A percentile compares a stretch with the other conserved stretches of the same genome.
Evolutionary conservation across 768 basidiomycete species (phyloP).

Genomic region (Coprinellus aureogranulatus): DNA sequence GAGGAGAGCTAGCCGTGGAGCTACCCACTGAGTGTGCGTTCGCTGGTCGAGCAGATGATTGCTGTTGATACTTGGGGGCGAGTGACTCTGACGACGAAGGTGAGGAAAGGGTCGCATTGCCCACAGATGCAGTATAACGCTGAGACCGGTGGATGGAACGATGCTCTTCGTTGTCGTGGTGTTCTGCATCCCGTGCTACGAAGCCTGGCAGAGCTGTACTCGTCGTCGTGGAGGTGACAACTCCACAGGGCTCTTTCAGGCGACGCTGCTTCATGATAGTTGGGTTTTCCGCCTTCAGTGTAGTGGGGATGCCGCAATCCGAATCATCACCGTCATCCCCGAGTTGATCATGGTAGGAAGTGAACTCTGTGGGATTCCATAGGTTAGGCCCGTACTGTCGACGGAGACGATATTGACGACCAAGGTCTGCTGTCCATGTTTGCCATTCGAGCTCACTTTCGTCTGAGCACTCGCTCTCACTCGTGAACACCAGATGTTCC

Average conservation of each 20-base stretch:
- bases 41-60: not conserved
- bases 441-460: conserved; percentile 65
- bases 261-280: not conserved
- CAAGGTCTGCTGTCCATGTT: conserved; percentile 61
- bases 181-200: not conserved
- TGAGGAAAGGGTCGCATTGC: not conserved
- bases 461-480: conserved; percentile 33
- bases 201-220: conserved; percentile 1
- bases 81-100: conserved; percentile 11
- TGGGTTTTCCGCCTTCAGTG: not conserved
- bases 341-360: conserved; percentile 4
- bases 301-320: not conserved
- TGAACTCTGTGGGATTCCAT: not conserved
- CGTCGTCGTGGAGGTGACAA: conserved; percentile 2
- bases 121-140: not conserved
- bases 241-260: conserved; percentile 2
- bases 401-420: conserved; percentile 22
- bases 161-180: conserved; percentile 5
- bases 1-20: not conserved
- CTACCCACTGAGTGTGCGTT: not conserved
- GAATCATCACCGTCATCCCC: conserved; percentile 13
- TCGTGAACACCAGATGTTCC: conserved; percentile 22
- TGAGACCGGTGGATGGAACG: not conserved
- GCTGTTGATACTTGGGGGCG: not conserved
- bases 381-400: conserved; percentile 12